These are phyloP conservation scores for Globisporangium spiculum DNA, from an alignment of 352 stramenopile genomes.

Conservation along the genomic window DNA sequence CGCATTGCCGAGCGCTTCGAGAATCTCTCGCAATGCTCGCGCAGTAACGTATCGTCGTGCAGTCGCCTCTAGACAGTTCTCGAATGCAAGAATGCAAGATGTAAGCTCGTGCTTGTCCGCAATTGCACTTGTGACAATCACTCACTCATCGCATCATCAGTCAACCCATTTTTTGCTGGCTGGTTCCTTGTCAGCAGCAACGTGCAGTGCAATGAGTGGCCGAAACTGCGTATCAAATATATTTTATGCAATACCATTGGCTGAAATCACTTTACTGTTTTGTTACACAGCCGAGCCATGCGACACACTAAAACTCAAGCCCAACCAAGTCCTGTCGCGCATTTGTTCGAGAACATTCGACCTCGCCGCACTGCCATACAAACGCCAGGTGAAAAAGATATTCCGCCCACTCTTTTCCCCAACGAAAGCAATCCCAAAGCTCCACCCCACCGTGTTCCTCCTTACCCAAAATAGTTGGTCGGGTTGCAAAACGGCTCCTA, in stretches of 20 bases:
- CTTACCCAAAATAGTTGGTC: neutral
- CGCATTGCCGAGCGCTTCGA: neutral
- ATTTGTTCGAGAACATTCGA: slow-evolving; percentile 30
- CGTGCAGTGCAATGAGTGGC: neutral
- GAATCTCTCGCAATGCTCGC: neutral
- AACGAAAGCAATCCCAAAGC: neutral
- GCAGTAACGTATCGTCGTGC: neutral
- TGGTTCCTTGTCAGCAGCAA: neutral
- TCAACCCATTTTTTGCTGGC: neutral
- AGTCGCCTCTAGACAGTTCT: neutral
- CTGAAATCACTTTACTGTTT: slow-evolving; percentile 9
- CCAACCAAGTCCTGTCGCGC: neutral
- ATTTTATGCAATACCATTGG: slow-evolving; percentile 12
- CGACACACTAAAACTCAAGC: neutral
- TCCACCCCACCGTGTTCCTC: slow-evolving; percentile 1
- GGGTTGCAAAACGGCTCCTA: neutral
- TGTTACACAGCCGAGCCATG: neutral
- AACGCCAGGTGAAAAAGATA: slow-evolving; percentile 13
- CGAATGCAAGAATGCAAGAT: neutral
- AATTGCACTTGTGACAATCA: neutral
- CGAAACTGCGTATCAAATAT: neutral
- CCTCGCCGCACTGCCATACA: slow-evolving; percentile 2
- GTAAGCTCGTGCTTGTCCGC: neutral
- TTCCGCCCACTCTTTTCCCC: neutral
- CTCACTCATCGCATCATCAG: neutral